A percentile compares a stretch with the other conserved stretches of the same genome.
These are phyloP conservation scores for Candida peoriensis DNA, from an alignment of 805 yeast genomes.

Conservation along the genomic window DNA sequence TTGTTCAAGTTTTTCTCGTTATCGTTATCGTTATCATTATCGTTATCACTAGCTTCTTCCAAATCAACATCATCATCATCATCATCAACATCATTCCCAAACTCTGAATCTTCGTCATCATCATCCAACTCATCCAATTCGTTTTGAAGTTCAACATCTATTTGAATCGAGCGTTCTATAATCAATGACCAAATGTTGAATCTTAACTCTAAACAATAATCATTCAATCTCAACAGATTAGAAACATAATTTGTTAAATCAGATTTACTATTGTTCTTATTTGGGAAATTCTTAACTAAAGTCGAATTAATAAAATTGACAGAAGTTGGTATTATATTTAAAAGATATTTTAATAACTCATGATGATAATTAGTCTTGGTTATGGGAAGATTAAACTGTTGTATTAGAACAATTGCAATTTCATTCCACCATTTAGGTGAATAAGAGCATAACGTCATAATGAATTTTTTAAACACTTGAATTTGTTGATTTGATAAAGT, in stretches of 20 bases:
- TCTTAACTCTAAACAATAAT: slow-evolving; percentile 73
- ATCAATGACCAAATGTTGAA: slow-evolving; percentile 74
- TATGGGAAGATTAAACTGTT: slow-evolving; percentile 44
- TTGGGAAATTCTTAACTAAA: slow-evolving; percentile 67
- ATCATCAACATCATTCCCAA: slow-evolving; percentile 27
- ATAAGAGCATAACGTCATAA: slow-evolving; percentile 74
- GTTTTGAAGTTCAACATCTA: slow-evolving; percentile 90
- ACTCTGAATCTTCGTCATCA: slow-evolving; percentile 27
- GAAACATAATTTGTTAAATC: slow-evolving; percentile 57
- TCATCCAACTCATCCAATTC: slow-evolving; percentile 76
- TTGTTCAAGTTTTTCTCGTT: slow-evolving; percentile 14
- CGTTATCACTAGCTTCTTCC: slow-evolving; percentile 22
- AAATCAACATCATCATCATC: slow-evolving; percentile 26
- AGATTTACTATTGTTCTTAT: slow-evolving; percentile 56
- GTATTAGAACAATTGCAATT: slow-evolving; percentile 63
- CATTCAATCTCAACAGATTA: slow-evolving; percentile 54
- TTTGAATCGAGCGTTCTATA: slow-evolving; percentile 72
- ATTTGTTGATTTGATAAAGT: slow-evolving; percentile 38
- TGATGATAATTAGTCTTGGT: slow-evolving; percentile 49
- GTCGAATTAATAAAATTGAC: slow-evolving; percentile 56
- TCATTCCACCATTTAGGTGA: slow-evolving; percentile 88
- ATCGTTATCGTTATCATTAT: slow-evolving; percentile 9
- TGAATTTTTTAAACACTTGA: slow-evolving; percentile 60
- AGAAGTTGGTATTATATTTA: slow-evolving; percentile 78
- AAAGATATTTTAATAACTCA: slow-evolving; percentile 54